Evolutionary conservation across 2,329 filamentous ascomycete species (phyloP), one percentile per base, ranked within the genome.

Genomic region (Alternaria sp.): DNA sequence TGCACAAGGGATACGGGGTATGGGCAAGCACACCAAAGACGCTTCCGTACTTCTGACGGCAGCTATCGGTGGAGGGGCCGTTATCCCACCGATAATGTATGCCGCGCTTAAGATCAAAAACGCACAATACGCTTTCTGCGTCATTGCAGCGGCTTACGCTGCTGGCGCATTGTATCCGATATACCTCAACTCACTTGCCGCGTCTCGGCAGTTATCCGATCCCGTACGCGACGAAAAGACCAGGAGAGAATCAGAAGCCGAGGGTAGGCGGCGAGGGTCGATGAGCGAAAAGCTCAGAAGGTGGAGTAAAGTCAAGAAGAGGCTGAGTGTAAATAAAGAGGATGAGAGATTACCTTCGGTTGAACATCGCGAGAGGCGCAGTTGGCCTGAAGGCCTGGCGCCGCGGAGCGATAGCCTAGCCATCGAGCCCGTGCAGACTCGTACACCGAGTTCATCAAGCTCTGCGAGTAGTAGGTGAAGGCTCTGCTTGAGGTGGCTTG

Each of bases 1-100:
- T 67, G 86, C 85, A 12, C 85, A 87, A 64, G 80, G 82, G 3
- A 80, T 90, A 10, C 86, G 87, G 21, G 88, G 88, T 9, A 81
- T 88, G 67, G 87, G 86, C 6, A 80, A 76, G 13, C 84, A 87
- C 70, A 89, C 87, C 15, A 89, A 89, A 69, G 82, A 85, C 30
- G 88, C 85, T 7, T 81, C 84, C 7, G 83, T 84, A 0, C 67
- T 87, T 3, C 75, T 90, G 47, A 86, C 86, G 1, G 82, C 84
- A 10, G 84, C 85, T 5, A 85, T 88, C 45, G 81, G 81, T 17
- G 88, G 86, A 2, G 88, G 86, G 3, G 83, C 83, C 1, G 80
- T 84, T 30, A 85, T 88, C 60, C 85, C 87, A 1, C 86, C 86
- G 9, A 84, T 88, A 59, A 83, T 85, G 65, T 83, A 82, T 55